Evolutionary conservation across 1,139 yeast genomes (phyloP).

Genomic region (Protomyces arabidopsidicola): DNA sequence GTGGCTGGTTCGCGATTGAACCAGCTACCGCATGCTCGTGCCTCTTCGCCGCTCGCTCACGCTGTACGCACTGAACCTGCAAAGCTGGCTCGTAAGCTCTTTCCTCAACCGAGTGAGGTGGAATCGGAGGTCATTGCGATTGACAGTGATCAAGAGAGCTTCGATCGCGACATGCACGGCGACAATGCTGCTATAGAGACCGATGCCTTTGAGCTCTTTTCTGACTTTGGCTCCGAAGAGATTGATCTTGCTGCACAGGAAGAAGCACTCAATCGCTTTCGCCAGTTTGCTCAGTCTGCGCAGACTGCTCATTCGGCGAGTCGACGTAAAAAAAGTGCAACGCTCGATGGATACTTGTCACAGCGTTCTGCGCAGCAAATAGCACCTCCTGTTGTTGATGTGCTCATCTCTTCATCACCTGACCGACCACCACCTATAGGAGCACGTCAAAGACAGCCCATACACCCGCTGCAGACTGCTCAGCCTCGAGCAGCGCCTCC

Average conservation of each 20-base stretch:
- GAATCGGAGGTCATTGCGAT: constrained; percentile 2
- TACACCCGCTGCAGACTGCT: neutral
- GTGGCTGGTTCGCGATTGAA: neutral
- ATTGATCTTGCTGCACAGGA: neutral
- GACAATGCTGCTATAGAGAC: neutral
- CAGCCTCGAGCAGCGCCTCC: neutral
- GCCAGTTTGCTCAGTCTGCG: neutral
- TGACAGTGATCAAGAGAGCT: constrained; percentile 11
- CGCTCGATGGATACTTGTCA: neutral
- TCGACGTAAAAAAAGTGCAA: constrained; percentile 1
- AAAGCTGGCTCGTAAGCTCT: neutral
- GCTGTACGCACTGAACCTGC: neutral
- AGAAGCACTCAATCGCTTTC: neutral
- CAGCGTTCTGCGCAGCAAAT: neutral
- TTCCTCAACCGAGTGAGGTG: neutral
- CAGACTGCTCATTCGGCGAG: neutral
- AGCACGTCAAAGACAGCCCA: neutral
- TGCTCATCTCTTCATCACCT: constrained; percentile 4
- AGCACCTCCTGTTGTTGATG: neutral
- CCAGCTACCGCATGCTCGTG: neutral
- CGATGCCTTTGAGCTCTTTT: constrained; percentile 1
- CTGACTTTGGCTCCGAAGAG: neutral
- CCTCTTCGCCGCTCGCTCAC: neutral
- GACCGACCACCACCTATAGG: neutral
- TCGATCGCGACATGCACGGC: neutral